phyloP scores from a whole-genome alignment of 345 rosid species.

The Erucastrum elatum region DNA sequence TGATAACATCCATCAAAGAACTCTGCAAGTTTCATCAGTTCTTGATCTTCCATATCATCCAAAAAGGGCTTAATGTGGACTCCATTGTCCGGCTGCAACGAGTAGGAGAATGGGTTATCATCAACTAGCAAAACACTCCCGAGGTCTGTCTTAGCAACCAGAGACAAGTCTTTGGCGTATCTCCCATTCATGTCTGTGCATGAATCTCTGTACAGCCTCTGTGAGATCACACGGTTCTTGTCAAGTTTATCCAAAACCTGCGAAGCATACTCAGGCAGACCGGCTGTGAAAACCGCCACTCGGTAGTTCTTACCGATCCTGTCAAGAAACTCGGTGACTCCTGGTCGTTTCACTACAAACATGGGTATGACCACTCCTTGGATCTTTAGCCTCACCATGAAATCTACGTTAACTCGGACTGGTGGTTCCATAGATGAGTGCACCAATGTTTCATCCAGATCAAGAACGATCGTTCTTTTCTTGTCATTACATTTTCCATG shows the following conservation, averaged over 20 bases:
- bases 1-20: constrained; percentile 59
- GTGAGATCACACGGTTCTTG: constrained; percentile 56
- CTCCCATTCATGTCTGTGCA: constrained; percentile 69
- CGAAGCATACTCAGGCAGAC: constrained; percentile 70
- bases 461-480: constrained; percentile 66
- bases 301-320: constrained; percentile 52
- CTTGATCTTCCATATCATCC: constrained; percentile 57
- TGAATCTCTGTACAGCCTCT: constrained; percentile 74
- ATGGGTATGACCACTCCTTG: constrained; percentile 59
- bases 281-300: constrained; percentile 87
- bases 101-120: constrained; percentile 76
- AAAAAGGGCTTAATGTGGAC: constrained; percentile 62
- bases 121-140: constrained; percentile 66
- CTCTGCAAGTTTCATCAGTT: constrained; percentile 53
- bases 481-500: constrained; percentile 14
- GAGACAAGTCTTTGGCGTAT: constrained; percentile 72
- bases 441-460: constrained; percentile 84
- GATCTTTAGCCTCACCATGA: constrained; percentile 58
- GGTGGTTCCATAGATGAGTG: constrained; percentile 78
- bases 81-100: constrained; percentile 73
- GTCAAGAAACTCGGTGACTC: constrained; percentile 67
- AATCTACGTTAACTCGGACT: constrained; percentile 50
- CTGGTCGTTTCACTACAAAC: constrained; percentile 83
- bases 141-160: constrained; percentile 56
- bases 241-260: constrained; percentile 70